A percentile compares a stretch with the other conserved stretches of the same genome.
These are phyloP conservation scores for Spatholobus suberectus DNA, from an alignment of 306 rosid species.

Conservation along the genomic window DNA sequence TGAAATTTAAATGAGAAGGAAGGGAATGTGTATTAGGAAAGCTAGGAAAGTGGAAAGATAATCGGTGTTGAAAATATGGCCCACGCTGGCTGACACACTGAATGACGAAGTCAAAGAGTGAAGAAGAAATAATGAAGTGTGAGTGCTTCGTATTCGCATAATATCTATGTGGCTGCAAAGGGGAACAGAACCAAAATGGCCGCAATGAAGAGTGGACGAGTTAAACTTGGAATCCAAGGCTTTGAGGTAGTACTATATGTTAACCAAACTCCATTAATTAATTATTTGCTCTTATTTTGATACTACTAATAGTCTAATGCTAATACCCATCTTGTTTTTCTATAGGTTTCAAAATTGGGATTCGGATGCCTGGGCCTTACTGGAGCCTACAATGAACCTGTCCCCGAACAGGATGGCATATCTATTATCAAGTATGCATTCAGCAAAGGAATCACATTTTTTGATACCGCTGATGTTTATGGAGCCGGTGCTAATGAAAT, in stretches of 20 bases:
- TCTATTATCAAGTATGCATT: slow-evolving; percentile 68
- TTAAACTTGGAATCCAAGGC: slow-evolving; percentile 41
- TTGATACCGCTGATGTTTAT: slow-evolving; percentile 70
- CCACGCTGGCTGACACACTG: neutral
- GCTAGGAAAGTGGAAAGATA: neutral
- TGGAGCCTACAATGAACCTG: slow-evolving; percentile 60
- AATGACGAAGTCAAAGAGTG: neutral
- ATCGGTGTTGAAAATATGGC: neutral
- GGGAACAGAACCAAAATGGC: neutral
- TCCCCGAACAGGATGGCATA: slow-evolving; percentile 64
- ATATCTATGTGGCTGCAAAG: no score
- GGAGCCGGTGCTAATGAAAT: slow-evolving; percentile 66
- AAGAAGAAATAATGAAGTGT: no score
- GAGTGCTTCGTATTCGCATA: no score
- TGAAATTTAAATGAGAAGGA: no score
- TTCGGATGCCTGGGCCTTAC: slow-evolving; percentile 73
- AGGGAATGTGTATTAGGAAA: no score
- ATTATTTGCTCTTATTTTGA: neutral
- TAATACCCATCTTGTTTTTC: neutral
- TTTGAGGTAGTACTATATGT: slow-evolving; percentile 24
- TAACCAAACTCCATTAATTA: no score
- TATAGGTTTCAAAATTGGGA: slow-evolving; percentile 77
- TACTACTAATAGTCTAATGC: neutral
- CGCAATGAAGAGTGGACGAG: neutral
- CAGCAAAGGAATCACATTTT: slow-evolving; percentile 70